A percentile compares a stretch with the other conserved stretches of the same genome.
phyloP scores from a whole-genome alignment of 2,329 filamentous ascomycete species.

The Leptographium wingfieldii region DNA sequence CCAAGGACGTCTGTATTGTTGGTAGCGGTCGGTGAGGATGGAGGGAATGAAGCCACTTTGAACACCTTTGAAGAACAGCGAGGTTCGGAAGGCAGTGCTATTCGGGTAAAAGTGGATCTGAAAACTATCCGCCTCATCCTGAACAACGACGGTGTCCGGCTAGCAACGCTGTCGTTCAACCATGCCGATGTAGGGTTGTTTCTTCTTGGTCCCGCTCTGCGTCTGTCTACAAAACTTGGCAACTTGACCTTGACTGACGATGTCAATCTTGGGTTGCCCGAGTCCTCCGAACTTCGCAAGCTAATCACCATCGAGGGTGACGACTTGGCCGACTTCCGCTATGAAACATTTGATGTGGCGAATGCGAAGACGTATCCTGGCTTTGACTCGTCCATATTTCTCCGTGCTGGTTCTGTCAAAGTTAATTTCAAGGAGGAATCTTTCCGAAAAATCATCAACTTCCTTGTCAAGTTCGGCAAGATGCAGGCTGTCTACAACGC shows the following conservation, averaged over 20 bases:
- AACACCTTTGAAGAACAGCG: background rate
- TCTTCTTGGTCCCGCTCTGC: slow-evolving; percentile 74
- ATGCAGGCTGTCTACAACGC: slow-evolving; percentile 99
- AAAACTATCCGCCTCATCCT: slow-evolving; percentile 89
- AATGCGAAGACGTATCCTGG: slow-evolving; percentile 68
- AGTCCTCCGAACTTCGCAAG: slow-evolving; percentile 68
- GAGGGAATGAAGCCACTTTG: background rate
- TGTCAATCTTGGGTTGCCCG: slow-evolving; percentile 77
- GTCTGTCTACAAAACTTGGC: slow-evolving; percentile 73
- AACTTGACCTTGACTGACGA: slow-evolving; percentile 86
- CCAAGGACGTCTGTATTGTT: background rate
- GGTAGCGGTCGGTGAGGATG: background rate
- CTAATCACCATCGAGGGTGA: slow-evolving; percentile 92
- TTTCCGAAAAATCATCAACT: slow-evolving; percentile 95
- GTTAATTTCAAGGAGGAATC: slow-evolving; percentile 95
- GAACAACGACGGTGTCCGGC: slow-evolving; percentile 92
- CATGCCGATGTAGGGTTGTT: slow-evolving; percentile 88
- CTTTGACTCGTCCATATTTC: slow-evolving; percentile 81
- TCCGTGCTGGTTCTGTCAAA: slow-evolving; percentile 90
- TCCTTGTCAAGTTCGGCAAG: slow-evolving; percentile 96
- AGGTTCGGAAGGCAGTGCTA: slow-evolving; percentile 48
- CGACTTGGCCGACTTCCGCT: slow-evolving; percentile 91
- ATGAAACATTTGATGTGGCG: slow-evolving; percentile 80
- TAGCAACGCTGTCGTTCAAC: slow-evolving; percentile 85
- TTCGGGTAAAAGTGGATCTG: slow-evolving; percentile 84